These are phyloP conservation scores for Suillus discolor DNA, from an alignment of 768 basidiomycete genomes.

Conservation along the genomic window DNA sequence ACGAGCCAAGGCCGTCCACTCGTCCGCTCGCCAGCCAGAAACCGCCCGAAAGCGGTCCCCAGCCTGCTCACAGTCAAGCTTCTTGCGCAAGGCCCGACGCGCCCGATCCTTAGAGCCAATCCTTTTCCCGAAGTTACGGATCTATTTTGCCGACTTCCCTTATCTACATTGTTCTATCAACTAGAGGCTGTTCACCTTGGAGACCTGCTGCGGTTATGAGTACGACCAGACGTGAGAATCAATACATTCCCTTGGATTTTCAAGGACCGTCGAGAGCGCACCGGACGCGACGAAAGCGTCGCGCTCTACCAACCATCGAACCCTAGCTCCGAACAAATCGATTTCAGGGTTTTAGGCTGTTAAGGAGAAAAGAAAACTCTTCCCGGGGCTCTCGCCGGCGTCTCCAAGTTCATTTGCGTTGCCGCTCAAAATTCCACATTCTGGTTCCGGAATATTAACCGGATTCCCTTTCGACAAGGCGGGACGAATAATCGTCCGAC, in stretches of 20 bases:
- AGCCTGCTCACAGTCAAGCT: slow-evolving; percentile 26
- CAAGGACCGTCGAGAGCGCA: slow-evolving; percentile 77
- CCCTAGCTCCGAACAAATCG: slow-evolving; percentile 75
- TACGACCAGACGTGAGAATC: slow-evolving; percentile 72
- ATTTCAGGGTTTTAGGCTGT: slow-evolving; percentile 74
- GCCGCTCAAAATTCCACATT: slow-evolving; percentile 68
- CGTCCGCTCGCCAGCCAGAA: slow-evolving; percentile 39
- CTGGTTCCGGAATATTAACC: slow-evolving; percentile 80
- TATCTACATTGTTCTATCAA: slow-evolving; percentile 79
- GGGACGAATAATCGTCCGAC: slow-evolving; percentile 61
- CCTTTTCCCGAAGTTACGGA: slow-evolving; percentile 81
- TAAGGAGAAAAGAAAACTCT: slow-evolving; percentile 82
- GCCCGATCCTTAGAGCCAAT: slow-evolving; percentile 82
- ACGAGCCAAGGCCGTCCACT: slow-evolving; percentile 54
- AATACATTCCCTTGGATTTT: slow-evolving; percentile 76
- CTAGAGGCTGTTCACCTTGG: slow-evolving; percentile 83
- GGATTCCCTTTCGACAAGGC: slow-evolving; percentile 77
- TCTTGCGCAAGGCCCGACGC: slow-evolving; percentile 74
- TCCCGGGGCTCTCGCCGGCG: slow-evolving; percentile 70
- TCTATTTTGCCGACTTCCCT: slow-evolving; percentile 82
- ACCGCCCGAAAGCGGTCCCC: slow-evolving; percentile 70
- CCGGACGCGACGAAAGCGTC: slow-evolving; percentile 71
- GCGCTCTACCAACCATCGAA: slow-evolving; percentile 73
- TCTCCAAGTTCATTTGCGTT: slow-evolving; percentile 69
- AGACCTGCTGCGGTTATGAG: slow-evolving; percentile 82